Conservation (phyloP, 2,329 filamentous ascomycete genomes). For the Ophiostoma tasmaniense region DNA sequence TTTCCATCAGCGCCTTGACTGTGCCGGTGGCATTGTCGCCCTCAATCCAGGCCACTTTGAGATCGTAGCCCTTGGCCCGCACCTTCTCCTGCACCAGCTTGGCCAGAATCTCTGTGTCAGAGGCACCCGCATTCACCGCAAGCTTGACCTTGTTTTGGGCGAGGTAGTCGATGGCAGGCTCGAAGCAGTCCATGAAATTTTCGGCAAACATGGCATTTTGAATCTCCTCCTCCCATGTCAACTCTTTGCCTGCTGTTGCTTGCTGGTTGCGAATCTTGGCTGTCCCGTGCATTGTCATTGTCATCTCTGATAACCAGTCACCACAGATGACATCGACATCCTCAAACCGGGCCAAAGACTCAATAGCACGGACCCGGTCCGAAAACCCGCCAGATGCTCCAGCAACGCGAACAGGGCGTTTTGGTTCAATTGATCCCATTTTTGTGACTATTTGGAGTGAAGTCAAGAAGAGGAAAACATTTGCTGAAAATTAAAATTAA, state of each 20-base stretch:
- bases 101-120: constrained; percentile 23
- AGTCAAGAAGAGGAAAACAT: not conserved
- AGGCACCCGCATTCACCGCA: constrained; percentile 29
- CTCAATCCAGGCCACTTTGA: constrained; percentile 29
- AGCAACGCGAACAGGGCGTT: not conserved
- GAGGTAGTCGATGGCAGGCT: constrained; percentile 26
- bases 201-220: constrained; percentile 23
- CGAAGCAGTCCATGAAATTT: constrained; percentile 29
- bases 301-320: not conserved
- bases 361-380: not conserved
- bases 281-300: not conserved
- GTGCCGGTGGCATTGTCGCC: constrained; percentile 27
- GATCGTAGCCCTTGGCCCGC: constrained; percentile 20
- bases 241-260: not conserved
- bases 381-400: not conserved
- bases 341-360: not conserved
- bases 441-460: not conserved
- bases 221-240: constrained; percentile 20
- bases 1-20: constrained; percentile 16
- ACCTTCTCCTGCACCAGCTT: constrained; percentile 18
- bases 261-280: not conserved
- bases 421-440: not conserved
- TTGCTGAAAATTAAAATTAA: too few relatives aligned
- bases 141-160: constrained; percentile 25
- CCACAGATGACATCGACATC: not conserved